phyloP scores from a whole-genome alignment of 352 stramenopile species.

The Phytophthora foliorum region DNA sequence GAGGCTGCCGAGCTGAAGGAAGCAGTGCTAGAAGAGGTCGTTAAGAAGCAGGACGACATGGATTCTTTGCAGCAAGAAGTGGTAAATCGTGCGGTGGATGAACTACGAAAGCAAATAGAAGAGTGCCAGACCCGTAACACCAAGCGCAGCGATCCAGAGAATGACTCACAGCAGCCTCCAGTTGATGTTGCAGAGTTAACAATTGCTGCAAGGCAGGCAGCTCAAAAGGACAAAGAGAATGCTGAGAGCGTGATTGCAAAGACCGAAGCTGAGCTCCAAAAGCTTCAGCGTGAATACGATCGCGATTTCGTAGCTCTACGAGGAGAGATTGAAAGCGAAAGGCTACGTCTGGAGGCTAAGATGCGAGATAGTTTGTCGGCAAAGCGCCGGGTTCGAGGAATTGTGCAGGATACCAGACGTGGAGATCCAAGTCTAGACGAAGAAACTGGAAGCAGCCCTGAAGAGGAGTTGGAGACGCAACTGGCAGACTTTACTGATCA shows the following conservation, averaged over 20 bases:
- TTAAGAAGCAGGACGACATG: constrained; percentile 53
- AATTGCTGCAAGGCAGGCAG: background rate
- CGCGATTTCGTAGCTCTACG: constrained; percentile 19
- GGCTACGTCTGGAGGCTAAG: constrained; percentile 30
- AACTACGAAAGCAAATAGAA: constrained; percentile 23
- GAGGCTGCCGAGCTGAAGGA: constrained; percentile 29
- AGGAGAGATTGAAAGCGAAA: constrained; percentile 30
- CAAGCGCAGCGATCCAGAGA: background rate
- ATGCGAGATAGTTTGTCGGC: constrained; percentile 20
- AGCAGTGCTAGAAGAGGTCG: constrained; percentile 40
- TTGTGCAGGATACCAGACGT: background rate
- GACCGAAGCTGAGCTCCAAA: constrained; percentile 23
- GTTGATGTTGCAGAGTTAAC: constrained; percentile 8
- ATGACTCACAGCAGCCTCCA: background rate
- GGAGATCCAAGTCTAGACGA: constrained; percentile 1
- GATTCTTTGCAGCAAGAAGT: constrained; percentile 36
- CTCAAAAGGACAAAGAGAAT: constrained; percentile 17
- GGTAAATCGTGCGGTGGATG: constrained; percentile 12
- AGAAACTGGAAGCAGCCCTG: background rate
- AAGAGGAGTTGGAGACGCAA: constrained; percentile 32
- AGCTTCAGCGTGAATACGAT: constrained; percentile 30
- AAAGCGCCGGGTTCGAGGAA: constrained; percentile 11
- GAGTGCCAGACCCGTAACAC: constrained; percentile 1
- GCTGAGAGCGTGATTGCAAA: constrained; percentile 17
- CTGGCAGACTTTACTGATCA: constrained; percentile 21